These are phyloP conservation scores for Talaromyces rugulosus DNA, from an alignment of 2,329 filamentous ascomycete genomes.

Conservation along the genomic window DNA sequence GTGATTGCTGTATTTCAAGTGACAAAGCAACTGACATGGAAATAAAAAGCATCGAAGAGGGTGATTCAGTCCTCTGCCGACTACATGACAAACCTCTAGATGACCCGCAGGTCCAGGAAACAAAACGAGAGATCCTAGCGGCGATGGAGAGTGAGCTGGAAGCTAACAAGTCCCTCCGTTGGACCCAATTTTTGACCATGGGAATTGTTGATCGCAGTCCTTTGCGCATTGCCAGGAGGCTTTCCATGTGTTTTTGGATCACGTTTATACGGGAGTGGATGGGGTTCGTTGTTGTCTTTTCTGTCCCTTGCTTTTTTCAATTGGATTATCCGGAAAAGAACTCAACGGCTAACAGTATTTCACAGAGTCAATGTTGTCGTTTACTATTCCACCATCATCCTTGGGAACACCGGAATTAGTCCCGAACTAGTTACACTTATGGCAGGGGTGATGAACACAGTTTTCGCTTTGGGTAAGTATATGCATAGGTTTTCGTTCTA, in stretches of 20 bases:
- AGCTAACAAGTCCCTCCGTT: background rate
- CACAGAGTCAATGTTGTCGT: background rate
- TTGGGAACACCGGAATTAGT: background rate
- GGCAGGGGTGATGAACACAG: background rate
- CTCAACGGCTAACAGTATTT: background rate
- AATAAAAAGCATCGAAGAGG: background rate
- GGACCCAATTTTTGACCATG: background rate
- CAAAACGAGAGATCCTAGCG: background rate
- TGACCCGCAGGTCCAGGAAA: background rate
- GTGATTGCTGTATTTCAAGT: background rate
- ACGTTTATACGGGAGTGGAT: background rate
- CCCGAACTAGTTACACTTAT: background rate
- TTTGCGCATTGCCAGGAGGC: background rate
- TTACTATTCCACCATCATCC: background rate
- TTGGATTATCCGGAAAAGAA: background rate
- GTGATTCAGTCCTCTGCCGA: background rate
- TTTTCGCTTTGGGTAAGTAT: background rate
- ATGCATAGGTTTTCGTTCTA: no score
- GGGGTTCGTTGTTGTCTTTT: background rate
- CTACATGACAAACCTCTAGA: background rate
- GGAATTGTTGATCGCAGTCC: background rate
- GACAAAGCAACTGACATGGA: background rate
- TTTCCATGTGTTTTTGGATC: background rate
- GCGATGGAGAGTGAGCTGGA: background rate
- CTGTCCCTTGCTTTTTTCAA: background rate